Conservation (phyloP, 805 yeast species). For the Zygosaccharomyces lentus region DNA sequence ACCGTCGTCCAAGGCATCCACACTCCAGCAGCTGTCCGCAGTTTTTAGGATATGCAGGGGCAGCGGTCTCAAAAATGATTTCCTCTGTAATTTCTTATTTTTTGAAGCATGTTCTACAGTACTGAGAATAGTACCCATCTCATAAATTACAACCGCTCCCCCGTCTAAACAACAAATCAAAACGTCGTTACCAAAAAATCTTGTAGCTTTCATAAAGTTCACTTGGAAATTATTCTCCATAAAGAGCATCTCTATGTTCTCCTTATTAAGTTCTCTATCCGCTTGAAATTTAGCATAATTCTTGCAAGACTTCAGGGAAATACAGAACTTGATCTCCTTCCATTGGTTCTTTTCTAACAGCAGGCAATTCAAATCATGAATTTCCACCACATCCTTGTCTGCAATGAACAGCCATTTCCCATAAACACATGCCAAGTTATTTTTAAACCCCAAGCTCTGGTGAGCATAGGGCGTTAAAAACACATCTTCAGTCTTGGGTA, state of each 20-base stretch:
- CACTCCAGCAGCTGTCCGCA: conserved; percentile 24
- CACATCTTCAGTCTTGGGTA: conserved; percentile 1
- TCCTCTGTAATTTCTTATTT: neutral
- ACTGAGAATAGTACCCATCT: conserved; percentile 30
- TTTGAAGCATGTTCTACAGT: neutral
- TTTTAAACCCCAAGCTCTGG: conserved; percentile 8
- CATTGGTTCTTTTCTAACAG: conserved; percentile 3
- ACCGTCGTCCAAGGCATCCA: conserved; percentile 16
- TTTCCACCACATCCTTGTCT: conserved; percentile 8
- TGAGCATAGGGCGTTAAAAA: conserved; percentile 2
- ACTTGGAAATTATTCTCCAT: conserved; percentile 40
- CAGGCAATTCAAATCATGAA: conserved; percentile 10
- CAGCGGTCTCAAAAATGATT: neutral
- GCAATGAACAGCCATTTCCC: conserved; percentile 13
- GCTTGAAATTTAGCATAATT: conserved; percentile 3
- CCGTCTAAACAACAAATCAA: conserved; percentile 52
- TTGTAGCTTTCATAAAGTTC: conserved; percentile 43
- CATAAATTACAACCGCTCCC: conserved; percentile 45
- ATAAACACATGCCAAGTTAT: conserved; percentile 15
- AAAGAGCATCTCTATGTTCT: conserved; percentile 2
- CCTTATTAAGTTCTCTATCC: neutral
- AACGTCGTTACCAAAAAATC: conserved; percentile 40
- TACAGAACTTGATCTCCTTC: conserved; percentile 1
- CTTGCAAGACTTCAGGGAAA: conserved; percentile 1
- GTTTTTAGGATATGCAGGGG: conserved; percentile 14